These are phyloP conservation scores for Dictyostelium firmibasis DNA, from an alignment of 78 protist genomes.

Conservation along the genomic window DNA sequence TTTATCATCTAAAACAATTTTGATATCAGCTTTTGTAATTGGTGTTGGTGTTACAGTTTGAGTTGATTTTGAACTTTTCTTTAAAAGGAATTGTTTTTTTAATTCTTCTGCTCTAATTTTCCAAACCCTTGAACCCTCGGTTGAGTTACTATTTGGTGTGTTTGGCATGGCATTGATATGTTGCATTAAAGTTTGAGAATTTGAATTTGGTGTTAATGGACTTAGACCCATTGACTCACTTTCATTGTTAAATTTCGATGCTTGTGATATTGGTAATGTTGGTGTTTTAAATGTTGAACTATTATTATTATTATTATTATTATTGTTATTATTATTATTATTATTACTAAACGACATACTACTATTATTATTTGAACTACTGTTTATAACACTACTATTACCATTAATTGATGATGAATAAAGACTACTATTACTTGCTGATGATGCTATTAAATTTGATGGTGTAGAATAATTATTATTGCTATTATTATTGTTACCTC, in stretches of 20 bases:
- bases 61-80: background rate
- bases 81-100: constrained; percentile 25
- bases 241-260: background rate
- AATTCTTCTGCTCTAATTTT: constrained; percentile 69
- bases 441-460: background rate
- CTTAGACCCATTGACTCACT: constrained; percentile 36
- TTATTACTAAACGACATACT: background rate
- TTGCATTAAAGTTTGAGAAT: background rate
- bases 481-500: background rate
- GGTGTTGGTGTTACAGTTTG: constrained; percentile 7
- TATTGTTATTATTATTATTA: background rate
- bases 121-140: constrained; percentile 67
- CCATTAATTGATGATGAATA: background rate
- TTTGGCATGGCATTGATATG: constrained; percentile 18
- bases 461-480: background rate
- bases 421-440: background rate
- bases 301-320: background rate
- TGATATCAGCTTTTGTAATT: constrained; percentile 9
- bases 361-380: background rate
- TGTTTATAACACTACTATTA: background rate
- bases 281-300: background rate
- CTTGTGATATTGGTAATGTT: constrained; percentile 9
- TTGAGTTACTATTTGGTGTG: constrained; percentile 31
- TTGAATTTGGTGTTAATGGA: constrained; percentile 41
- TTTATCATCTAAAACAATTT: background rate